Conservation (phyloP, 2,329 filamentous ascomycete genomes). For the Ophiostoma perfectum region DNA sequence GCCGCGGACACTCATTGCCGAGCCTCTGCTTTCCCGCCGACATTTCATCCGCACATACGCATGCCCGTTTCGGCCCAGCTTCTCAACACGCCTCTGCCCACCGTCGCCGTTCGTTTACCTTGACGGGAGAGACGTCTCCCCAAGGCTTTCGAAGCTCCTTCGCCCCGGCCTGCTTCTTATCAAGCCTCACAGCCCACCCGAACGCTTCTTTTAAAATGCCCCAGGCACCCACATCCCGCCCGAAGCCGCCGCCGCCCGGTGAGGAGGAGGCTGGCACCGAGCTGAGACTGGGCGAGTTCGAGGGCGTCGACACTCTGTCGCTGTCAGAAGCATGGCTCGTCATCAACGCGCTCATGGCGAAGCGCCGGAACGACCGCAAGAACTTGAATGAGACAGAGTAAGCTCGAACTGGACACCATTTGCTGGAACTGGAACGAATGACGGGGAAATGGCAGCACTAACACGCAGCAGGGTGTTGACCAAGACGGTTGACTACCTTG, state of each 20-base stretch:
- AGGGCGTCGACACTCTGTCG: conserved; percentile 84
- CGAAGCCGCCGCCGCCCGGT: conserved; percentile 62
- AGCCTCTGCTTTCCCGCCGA: not conserved
- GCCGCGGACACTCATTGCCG: not conserved
- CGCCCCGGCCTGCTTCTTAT: not conserved
- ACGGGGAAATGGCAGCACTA: not conserved
- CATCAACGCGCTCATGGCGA: conserved; percentile 80
- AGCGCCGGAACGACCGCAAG: conserved; percentile 72
- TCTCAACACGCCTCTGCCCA: not conserved
- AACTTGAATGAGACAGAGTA: conserved; percentile 81
- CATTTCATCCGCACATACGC: not conserved
- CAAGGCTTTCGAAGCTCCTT: no score
- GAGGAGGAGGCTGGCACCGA: conserved; percentile 82
- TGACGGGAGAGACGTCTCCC: no score
- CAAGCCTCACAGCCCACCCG: not conserved
- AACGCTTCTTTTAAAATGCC: conserved; percentile 32
- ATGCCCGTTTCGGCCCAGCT: not conserved
- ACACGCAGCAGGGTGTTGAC: conserved; percentile 58
- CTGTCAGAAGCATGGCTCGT: conserved; percentile 88
- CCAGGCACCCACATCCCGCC: conserved; percentile 53
- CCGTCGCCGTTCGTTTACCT: not conserved
- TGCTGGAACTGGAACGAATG: not conserved
- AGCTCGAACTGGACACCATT: conserved; percentile 24
- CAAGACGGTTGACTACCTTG: conserved; percentile 87
- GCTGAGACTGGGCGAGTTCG: conserved; percentile 88